Base-by-base conservation (phyloP, 1,139 yeast genomes). In the Candida sanyaensis region DNA sequence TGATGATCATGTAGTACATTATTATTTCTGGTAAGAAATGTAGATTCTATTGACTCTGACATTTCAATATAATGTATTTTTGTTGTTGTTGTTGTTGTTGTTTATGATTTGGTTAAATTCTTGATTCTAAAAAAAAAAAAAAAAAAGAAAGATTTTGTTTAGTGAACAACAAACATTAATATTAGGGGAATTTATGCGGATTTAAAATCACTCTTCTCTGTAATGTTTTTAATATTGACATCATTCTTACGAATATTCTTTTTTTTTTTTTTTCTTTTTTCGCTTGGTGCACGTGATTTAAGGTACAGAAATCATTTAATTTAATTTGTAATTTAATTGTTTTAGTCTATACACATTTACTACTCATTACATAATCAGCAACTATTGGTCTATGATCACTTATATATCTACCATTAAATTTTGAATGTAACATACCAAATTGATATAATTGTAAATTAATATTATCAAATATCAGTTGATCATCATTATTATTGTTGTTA, bases 301-400 rank as follows among this genome's bases (percentile, higher is more conserved):
- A 9, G 27, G 23, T 17, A 27, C 31, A 21, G 12, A 17, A 13
- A n/a, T n/a, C n/a, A n/a, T n/a, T n/a, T n/a, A n/a, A n/a, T n/a
- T n/a, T n/a, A n/a, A n/a, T n/a, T n/a, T n/a, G n/a, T n/a, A n/a
- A n/a, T n/a, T 33, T 13, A 38, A 11, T 8, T 17, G 5, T 5
- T 2, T 32, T 13, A 7, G 7, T 6, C 11, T n/a, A 31, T 27
- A 34, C 39, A 8, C 24, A 12, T 36, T 23, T 37, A 12, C 36
- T 24, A 4, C 28, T 36, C 38, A 36, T 13, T 42, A 39, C 41
- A 37, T 71, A 63, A 51, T 80, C 83, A 2, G 77, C 80, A 27
- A 78, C 73, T 24, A 80, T 59, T 0, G 85, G 86, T 42, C 85
- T 67, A 58, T 80, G 85, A 55, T 80, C 84, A 56, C 83, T 77